A percentile compares a stretch with the other conserved stretches of the same genome.
Evolutionary conservation across 495 filamentous ascomycete species (phyloP).

Genomic region (Penicillium pancosmium): DNA sequence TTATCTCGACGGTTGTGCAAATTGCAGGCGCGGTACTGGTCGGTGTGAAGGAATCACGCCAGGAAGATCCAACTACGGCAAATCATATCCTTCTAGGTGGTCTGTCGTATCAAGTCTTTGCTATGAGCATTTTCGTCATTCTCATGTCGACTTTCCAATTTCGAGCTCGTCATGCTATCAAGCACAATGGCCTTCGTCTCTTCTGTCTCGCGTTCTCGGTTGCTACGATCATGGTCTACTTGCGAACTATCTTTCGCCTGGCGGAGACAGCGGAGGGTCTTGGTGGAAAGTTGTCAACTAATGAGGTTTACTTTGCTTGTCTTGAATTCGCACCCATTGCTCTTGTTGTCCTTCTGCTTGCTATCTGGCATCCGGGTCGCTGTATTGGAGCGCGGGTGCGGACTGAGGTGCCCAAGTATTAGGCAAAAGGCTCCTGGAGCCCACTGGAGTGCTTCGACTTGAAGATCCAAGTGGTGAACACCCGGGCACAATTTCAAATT

Average conservation of each 20-base stretch:
- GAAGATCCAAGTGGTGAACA: no score
- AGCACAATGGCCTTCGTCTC: slow-evolving; percentile 7
- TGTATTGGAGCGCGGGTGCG: slow-evolving; percentile 15
- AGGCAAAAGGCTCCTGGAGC: no score
- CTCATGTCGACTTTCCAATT: slow-evolving; percentile 30
- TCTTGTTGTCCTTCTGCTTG: slow-evolving; percentile 45
- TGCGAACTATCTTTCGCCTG: slow-evolving; percentile 56
- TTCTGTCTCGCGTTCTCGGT: slow-evolving; percentile 30
- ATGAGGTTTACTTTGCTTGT: slow-evolving; percentile 54
- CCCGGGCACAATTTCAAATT: no score
- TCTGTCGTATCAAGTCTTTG: slow-evolving; percentile 51
- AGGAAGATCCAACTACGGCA: slow-evolving; percentile 44
- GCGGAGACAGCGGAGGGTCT: slow-evolving; percentile 58
- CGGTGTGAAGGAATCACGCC: slow-evolving; percentile 42
- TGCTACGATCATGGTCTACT: slow-evolving; percentile 51
- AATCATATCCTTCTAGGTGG: slow-evolving; percentile 57
- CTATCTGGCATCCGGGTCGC: slow-evolving; percentile 50
- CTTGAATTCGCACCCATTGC: slow-evolving; percentile 57
- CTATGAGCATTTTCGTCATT: slow-evolving; percentile 52
- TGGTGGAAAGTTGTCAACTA: slow-evolving; percentile 40
- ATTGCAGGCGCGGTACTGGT: slow-evolving; percentile 53
- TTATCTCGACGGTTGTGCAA: slow-evolving; percentile 53
- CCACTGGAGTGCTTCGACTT: no score
- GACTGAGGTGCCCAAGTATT: background rate
- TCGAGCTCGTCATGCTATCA: slow-evolving; percentile 14